Percentiles rank a stretch among this genome's conserved stretches.
These are phyloP conservation scores for Fusarium sp. DNA, from an alignment of 2,329 filamentous ascomycete species.

Conservation along the genomic window DNA sequence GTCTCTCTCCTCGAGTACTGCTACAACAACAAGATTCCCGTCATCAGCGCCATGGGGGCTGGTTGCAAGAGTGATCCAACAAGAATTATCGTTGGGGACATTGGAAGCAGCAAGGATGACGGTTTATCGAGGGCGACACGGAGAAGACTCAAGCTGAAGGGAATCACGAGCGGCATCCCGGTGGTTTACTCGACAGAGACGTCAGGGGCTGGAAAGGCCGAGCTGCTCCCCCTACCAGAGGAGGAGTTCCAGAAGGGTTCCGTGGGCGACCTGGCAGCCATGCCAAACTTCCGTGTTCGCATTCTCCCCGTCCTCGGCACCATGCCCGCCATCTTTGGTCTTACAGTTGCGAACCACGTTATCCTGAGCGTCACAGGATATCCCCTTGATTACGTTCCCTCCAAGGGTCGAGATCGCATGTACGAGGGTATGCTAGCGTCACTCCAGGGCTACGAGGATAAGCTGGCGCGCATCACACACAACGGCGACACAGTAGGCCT, in stretches of 20 bases:
- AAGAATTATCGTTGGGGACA: constrained; percentile 89
- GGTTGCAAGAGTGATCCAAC: constrained; percentile 92
- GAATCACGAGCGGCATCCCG: constrained; percentile 86
- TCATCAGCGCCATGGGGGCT: constrained; percentile 96
- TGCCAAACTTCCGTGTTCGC: constrained; percentile 93
- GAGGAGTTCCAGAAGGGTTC: constrained; percentile 88
- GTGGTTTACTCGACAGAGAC: constrained; percentile 95
- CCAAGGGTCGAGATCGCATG: constrained; percentile 88
- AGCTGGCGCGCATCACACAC: constrained; percentile 64
- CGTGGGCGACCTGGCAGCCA: constrained; percentile 86
- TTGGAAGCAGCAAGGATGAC: constrained; percentile 88
- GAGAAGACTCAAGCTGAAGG: constrained; percentile 78
- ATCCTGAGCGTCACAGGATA: constrained; percentile 86
- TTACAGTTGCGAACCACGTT: constrained; percentile 91
- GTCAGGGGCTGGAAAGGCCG: constrained; percentile 88
- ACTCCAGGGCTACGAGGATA: constrained; percentile 83
- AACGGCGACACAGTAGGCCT: constrained; percentile 68
- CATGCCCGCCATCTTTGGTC: constrained; percentile 96
- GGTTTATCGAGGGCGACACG: constrained; percentile 87
- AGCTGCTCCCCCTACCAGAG: constrained; percentile 85
- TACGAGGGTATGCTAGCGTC: constrained; percentile 84
- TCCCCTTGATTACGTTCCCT: constrained; percentile 83
- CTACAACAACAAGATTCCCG: constrained; percentile 77
- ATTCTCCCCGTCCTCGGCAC: constrained; percentile 95
- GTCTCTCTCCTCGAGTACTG: constrained; percentile 92